Evolutionary conservation across 108 stramenopile species (phyloP).

Genomic region (Cyclostephanos invisitatus): DNA sequence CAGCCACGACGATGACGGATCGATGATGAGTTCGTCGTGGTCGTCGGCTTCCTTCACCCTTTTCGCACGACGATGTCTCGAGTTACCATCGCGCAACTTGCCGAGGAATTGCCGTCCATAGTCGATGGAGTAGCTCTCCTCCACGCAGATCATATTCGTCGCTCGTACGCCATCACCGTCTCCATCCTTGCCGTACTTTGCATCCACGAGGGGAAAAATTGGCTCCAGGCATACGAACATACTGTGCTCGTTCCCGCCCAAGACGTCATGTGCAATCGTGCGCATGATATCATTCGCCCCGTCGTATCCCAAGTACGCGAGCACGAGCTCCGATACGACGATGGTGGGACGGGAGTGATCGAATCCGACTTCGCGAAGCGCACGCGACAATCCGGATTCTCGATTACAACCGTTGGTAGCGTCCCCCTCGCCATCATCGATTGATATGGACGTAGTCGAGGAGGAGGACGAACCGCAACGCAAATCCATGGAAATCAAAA

Average conservation of each 20-base stretch:
- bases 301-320: conserved; percentile 60
- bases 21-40: not conserved
- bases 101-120: conserved; percentile 57
- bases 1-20: conserved; percentile 11
- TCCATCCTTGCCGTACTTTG: not conserved
- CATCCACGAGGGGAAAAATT: conserved; percentile 45
- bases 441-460: conserved; percentile 2
- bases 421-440: not conserved
- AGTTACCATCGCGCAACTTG: conserved; percentile 60
- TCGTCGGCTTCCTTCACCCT: not conserved
- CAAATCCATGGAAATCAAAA: conserved; percentile 57
- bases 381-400: conserved; percentile 23
- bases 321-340: conserved; percentile 71
- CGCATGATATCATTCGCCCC: conserved; percentile 36
- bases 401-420: not conserved
- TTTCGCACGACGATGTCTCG: conserved; percentile 3
- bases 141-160: conserved; percentile 32
- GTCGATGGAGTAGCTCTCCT: conserved; percentile 52
- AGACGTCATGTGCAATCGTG: conserved; percentile 21
- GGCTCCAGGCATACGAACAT: conserved; percentile 55
- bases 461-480: conserved; percentile 21
- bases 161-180: not conserved
- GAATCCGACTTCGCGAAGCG: conserved; percentile 22
- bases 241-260: conserved; percentile 35
- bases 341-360: conserved; percentile 54